Evolutionary conservation across 768 basidiomycete species (phyloP).

Genomic region (Crassisporium funariophilum): DNA sequence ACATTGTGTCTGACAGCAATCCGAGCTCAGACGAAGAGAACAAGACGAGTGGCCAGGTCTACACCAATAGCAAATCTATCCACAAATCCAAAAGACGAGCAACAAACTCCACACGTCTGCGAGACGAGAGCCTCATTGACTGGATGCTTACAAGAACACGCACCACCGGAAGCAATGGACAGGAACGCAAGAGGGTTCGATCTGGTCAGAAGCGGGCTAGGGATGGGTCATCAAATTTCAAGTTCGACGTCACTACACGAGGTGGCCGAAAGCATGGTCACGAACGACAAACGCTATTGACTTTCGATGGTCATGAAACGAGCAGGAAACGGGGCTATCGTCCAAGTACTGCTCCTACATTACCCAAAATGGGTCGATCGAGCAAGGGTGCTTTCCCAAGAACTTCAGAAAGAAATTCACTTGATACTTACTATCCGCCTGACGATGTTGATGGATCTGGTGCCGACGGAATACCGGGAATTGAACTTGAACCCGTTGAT

Average conservation of each 20-base stretch:
- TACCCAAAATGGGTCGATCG: too few species aligned
- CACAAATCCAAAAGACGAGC: conserved; percentile 2
- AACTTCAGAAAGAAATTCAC: conserved; percentile 17
- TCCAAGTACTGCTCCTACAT: neutral
- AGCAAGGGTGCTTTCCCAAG: neutral
- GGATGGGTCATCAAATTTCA: conserved; percentile 19
- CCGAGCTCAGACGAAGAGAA: conserved; percentile 17
- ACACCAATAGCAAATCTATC: neutral
- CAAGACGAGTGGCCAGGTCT: conserved; percentile 3
- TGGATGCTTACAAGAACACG: conserved; percentile 62
- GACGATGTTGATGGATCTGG: conserved; percentile 57
- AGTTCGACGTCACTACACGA: conserved; percentile 39
- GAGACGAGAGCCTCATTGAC: conserved; percentile 60
- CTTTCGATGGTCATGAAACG: conserved; percentile 26
- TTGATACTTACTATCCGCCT: too few species aligned
- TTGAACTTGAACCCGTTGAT: neutral
- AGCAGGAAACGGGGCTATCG: conserved; percentile 1
- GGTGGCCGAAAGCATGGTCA: conserved; percentile 34
- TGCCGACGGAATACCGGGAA: conserved; percentile 1
- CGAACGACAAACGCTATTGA: conserved; percentile 39
- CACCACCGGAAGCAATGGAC: conserved; percentile 18
- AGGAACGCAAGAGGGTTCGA: neutral
- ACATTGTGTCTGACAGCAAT: neutral
- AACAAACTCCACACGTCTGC: conserved; percentile 17
- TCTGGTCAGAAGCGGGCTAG: neutral